Base-by-base conservation (phyloP, 116 monocot genomes). In the Papilionanthe hybrid region DNA sequence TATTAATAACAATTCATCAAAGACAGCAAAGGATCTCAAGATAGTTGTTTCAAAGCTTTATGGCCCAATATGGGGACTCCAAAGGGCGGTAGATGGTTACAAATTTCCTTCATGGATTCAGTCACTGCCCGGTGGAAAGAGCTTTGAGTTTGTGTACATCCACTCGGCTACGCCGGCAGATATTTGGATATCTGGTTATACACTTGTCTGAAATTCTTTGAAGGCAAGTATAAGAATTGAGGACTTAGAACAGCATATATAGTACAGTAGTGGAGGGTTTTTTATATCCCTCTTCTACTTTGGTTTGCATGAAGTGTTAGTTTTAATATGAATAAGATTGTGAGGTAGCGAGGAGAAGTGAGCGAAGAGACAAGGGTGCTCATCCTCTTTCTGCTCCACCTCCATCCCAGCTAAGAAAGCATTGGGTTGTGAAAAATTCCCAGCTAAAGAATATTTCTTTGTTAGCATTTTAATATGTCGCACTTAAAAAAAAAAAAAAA, bases 121-220 rank as follows among this genome's bases (percentile, higher is more conserved):
- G 55, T 77, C 84, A 1, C 81, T 93, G 20, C 85, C 88, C 0
- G 79, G 89, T 4, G 89, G 89, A 37, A 86, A 91, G 81, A 91
- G 93, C 89, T 55, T 93, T 19, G 88, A 91, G 79, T 89, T 89
- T 27, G 91, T 91, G 66, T 93, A 93, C 88, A 91, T 93, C 55
- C 91, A 93, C 75, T 72, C 89, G 1, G 84, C 89, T 18, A 66
- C 86, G 25, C 88, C 56, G 0, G 91, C 89, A 18, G 80, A 87
- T 43, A 56, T 93, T 15, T 78, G 45, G 58, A 81, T 93, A 42
- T 78, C 83, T 6, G 81, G 79, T 0, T 93, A 93, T 79, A 79
- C 77, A n/a, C 83, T 93, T 9, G 83, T 69, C 8, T 93, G 78
- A 92, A 55, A 53, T 48, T 22, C 56, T 7, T 76, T 23, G 9